Evolutionary conservation across 2,329 filamentous ascomycete genomes (phyloP), one percentile per base, ranked within the genome.

Genomic region (Aspergillus pseudonomiae): DNA sequence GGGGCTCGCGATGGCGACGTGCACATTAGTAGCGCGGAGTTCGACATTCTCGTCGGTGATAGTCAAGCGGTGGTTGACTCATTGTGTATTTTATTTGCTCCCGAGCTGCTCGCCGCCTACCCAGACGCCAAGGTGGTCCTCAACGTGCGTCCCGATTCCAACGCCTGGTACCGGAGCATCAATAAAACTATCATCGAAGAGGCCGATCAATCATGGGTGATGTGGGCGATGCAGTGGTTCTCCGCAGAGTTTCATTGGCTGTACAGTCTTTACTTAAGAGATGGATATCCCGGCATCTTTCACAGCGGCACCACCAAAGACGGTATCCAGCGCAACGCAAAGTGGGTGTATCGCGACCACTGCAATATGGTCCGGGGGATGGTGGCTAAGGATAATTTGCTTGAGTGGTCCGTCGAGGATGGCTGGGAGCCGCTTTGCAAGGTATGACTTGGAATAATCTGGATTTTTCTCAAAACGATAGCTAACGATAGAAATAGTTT

Each of bases 41-140:
- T 73, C 62, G 75, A 78, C 50, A 64, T 65, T 19, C 55, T 77
- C 19, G 64, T 78, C 1, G 73, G 74, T 24, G 62, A 74, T 56
- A 69, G 63, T 59, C 66, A 68, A 10, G 75, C 71, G 2, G 64
- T 75, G 6, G 71, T 73, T 5, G 78, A 80, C 52, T 62, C 70
- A 9, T 74, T 76, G 0, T 68, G 68, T 14, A 63, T 59, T 10
- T 63, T 69, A 19, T 79, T 80, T 63, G 68, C 69, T 1, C 64
- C 68, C 16, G 76, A 80, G 56, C 62, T 80, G 4, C 60, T 77
- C 21, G 60, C 63, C 7, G 70, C 72, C 3, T 79, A 79, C 57
- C 78, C 78, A 0, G 67, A 74, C 9, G 65, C 63, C 21, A 61
- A 63, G 16, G 60, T 67, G 21, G 61, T 67, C 19, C 28, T 67